phyloP scores from a whole-genome alignment of 805 yeast species.

The Pichia eremophila region DNA sequence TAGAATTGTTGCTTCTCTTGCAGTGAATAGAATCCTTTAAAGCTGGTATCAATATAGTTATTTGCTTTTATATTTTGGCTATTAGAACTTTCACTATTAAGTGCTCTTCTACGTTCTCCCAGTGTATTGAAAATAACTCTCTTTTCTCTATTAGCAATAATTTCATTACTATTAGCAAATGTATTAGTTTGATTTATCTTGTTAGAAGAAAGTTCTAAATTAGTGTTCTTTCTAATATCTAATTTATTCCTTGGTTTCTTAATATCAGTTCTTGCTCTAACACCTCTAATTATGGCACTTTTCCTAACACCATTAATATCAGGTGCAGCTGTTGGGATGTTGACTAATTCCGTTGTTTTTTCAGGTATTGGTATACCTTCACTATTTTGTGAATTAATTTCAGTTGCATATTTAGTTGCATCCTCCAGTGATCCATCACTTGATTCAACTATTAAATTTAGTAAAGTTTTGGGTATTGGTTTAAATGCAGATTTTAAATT shows the following conservation, averaged over 20 bases:
- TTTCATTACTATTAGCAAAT: not conserved
- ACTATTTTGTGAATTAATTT: conserved; percentile 52
- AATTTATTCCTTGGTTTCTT: not conserved
- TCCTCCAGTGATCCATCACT: conserved; percentile 52
- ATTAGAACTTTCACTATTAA: not conserved
- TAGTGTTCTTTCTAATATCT: not conserved
- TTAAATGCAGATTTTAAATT: conserved; percentile 27
- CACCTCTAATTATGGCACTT: conserved; percentile 29
- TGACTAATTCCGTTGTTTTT: conserved; percentile 46
- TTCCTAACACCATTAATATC: conserved; percentile 23
- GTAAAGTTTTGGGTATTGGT: conserved; percentile 19
- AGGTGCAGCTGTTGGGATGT: conserved; percentile 40
- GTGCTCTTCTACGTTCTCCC: not conserved
- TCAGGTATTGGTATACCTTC: conserved; percentile 57
- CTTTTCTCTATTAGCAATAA: conserved; percentile 2
- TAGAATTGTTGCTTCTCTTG: conserved; percentile 17
- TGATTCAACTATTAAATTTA: conserved; percentile 49
- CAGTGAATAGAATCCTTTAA: conserved; percentile 22
- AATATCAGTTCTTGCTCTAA: conserved; percentile 17
- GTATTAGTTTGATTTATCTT: too few relatives aligned
- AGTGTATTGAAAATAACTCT: not conserved
- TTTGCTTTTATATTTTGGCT: conserved; percentile 1
- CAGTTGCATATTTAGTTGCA: conserved; percentile 64
- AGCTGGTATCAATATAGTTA: not conserved
- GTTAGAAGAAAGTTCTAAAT: too few relatives aligned